Evolutionary conservation across 495 filamentous ascomycete genomes (phyloP).

Genomic region (Penicillium turbatum): DNA sequence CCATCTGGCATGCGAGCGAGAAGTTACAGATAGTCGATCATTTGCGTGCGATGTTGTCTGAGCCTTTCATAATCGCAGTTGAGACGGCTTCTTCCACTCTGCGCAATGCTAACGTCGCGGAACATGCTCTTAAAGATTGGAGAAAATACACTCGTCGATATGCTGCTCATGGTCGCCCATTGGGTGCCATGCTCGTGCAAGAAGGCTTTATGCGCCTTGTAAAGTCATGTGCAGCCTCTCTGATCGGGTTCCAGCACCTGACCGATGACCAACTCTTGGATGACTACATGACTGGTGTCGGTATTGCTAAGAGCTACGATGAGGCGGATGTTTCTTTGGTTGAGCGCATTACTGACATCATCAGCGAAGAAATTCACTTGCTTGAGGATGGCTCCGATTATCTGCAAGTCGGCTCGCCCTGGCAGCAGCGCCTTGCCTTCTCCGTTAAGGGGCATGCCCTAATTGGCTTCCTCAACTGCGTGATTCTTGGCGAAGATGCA

Average conservation of each 20-base stretch:
- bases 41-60: constrained; percentile 69
- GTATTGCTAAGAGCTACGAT: constrained; percentile 48
- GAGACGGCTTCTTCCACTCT: constrained; percentile 86
- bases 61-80: constrained; percentile 74
- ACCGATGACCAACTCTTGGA: constrained; percentile 66
- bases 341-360: constrained; percentile 67
- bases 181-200: constrained; percentile 90
- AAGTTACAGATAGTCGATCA: constrained; percentile 64
- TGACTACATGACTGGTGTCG: constrained; percentile 57
- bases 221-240: constrained; percentile 70
- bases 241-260: constrained; percentile 55
- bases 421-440: constrained; percentile 82
- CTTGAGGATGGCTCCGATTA: constrained; percentile 91
- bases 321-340: constrained; percentile 44
- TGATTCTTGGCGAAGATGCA: constrained; percentile 69
- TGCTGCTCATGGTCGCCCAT: constrained; percentile 66
- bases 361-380: constrained; percentile 73
- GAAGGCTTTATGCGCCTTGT: constrained; percentile 81
- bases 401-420: constrained; percentile 74
- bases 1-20: constrained; percentile 73
- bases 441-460: constrained; percentile 78
- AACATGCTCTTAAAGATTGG: constrained; percentile 66
- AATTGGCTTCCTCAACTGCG: constrained; percentile 80
- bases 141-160: constrained; percentile 79
- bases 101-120: constrained; percentile 51